Evolutionary conservation across 2,329 filamentous ascomycete species (phyloP), one percentile per base, ranked within the genome.

Genomic region (Xylaria sp.): DNA sequence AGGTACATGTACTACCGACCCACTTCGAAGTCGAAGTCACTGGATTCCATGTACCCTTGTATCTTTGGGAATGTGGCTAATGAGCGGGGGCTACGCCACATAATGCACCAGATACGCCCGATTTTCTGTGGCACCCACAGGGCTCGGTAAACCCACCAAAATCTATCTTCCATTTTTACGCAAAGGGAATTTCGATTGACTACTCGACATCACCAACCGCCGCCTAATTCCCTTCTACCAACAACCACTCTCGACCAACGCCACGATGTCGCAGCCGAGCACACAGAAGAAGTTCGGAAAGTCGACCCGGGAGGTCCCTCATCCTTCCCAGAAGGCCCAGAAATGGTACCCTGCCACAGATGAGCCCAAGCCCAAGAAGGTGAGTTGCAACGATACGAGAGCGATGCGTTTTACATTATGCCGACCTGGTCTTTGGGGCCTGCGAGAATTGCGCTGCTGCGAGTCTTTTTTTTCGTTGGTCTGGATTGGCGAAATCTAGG

Each of bases 331-430:
- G 85, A 97, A 97, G 93, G 95, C 95, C 81, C 90, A 93, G 89
- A 98, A 98, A 89, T 99, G 95, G 93, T 99, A 99, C 88, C 93
- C 94, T 84, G 93, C 93, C 82, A 92, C 97, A 85, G 95, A 98
- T 85, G 92, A 95, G 82, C 82, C 89, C 83, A 86, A 92, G 85
- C 89, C 90, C 81, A 97, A 94, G 90, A 95, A 97, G 93, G 96
- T 99, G 90, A 89, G 94, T 92, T 80, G 62, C 70, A 66, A 72
- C 72, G 72, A 76, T 67, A 71, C 75, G 67, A 67, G 69, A 68
- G 66, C 67, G 69, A 67, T 67, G 50, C 60, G 48, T 39, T 63
- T 64, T 17, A 30, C 27, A 32, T 34, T 45, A 36, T 39, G 27
- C 51, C 63, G 42, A 61, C 19, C n/a, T 19, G 8, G 8, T 14